Base-by-base conservation (phyloP, 2,329 filamentous ascomycete genomes). In the Colletotrichum agaves region DNA sequence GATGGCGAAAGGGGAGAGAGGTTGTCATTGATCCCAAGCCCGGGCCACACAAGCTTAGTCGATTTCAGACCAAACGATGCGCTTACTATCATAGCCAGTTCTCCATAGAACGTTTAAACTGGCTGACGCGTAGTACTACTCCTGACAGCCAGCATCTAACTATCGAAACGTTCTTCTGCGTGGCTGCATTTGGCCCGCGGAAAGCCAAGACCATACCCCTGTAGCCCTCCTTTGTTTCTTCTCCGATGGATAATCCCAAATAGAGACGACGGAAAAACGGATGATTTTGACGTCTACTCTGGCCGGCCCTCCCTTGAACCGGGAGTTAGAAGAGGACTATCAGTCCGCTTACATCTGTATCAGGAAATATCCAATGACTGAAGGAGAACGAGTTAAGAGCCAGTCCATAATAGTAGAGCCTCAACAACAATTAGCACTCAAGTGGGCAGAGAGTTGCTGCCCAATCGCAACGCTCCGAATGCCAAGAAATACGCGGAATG, bases 141-240 rank as follows among this genome's bases (percentile, higher is more conserved):
- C 17, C 41, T 62, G 58, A 56, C 49, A 47, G 49, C 31, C 23
- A 65, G 46, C 58, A 61, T 46, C 58, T 15, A 33, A 59, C 46
- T 64, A 67, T 59, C 21, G 64, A 64, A 55, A 35, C 37, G 46
- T 67, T 46, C 52, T 35, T 50, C 47, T 67, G 53, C 49, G 53
- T 35, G 39, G 23, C 53, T 59, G 61, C 64, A 67, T 55, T 67
- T 37, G 61, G 19, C 59, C 41, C 10, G 33, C 21, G 61, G 60
- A 46, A 21, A 41, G n/a, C 35, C 23, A 44, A 55, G 49, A 39
- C 52, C 44, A 61, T 39, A 41, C 23, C 44, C 4, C 43, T 50
- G 27, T 27, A 31, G 37, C 27, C 35, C 52, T 41, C 12, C 33
- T 44, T 23, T 23, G 15, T 50, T 35, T 47, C 31, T 46, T 33